Evolutionary conservation across 2,329 filamentous ascomycete species (phyloP).

Genomic region (Diaporthe destruens): DNA sequence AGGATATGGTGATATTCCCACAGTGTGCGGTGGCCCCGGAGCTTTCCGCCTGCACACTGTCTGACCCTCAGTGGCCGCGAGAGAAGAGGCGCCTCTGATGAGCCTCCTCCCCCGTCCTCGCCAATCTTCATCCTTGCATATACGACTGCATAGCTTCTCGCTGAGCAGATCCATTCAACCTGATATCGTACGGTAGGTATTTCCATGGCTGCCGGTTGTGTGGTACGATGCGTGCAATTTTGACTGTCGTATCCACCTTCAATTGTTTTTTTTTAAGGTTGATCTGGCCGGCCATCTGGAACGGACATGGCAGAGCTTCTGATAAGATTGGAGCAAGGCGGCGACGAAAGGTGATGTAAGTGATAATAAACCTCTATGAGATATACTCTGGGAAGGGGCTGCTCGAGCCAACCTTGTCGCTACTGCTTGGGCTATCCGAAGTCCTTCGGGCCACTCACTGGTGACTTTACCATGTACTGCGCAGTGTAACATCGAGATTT

Average conservation of each 20-base stretch:
- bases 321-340: constrained; percentile 2
- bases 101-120: constrained; percentile 29
- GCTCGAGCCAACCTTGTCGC: constrained; percentile 20
- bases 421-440: constrained; percentile 37
- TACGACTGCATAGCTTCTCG: constrained; percentile 26
- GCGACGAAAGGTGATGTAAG: not conserved
- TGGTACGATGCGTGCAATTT: constrained; percentile 15
- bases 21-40: not conserved
- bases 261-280: too few relatives aligned
- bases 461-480: constrained; percentile 24
- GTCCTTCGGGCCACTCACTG: constrained; percentile 39
- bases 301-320: not conserved
- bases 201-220: not conserved
- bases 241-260: not conserved
- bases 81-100: constrained; percentile 21
- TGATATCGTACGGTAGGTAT: constrained; percentile 1
- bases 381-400: constrained; percentile 18
- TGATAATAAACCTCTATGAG: not conserved
- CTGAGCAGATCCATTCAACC: constrained; percentile 2
- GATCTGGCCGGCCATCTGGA: not conserved
- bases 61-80: not conserved
- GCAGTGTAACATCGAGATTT: constrained; percentile 39
- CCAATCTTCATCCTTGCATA: constrained; percentile 32
- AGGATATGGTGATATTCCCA: constrained; percentile 27
- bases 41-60: constrained; percentile 1